Conservation (phyloP, 2,329 filamentous ascomycete species). For the Cladosporium velox region DNA sequence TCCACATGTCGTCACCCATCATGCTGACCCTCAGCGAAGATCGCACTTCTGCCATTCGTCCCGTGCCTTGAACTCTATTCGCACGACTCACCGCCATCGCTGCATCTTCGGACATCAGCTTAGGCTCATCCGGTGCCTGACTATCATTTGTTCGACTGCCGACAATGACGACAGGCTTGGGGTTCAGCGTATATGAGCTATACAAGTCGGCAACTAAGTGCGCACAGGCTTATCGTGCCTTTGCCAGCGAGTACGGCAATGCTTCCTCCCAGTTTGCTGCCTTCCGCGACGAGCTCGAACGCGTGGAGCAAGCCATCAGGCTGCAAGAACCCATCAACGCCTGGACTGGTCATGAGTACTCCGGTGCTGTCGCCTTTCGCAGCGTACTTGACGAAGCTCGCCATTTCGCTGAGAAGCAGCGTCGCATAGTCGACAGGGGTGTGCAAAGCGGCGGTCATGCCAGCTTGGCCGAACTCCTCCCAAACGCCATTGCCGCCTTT, state of each 20-base stretch:
- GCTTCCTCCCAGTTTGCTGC: constrained; percentile 18
- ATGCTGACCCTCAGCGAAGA: constrained; percentile 15
- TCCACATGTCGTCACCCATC: constrained; percentile 13
- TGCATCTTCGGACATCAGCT: constrained; percentile 5
- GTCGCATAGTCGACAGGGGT: constrained; percentile 18
- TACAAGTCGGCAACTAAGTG: constrained; percentile 18
- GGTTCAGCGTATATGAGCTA: constrained; percentile 19
- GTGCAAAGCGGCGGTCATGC: constrained; percentile 6
- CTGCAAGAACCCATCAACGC: constrained; percentile 21
- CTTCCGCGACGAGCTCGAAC: constrained; percentile 21
- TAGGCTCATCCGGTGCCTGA: constrained; percentile 5
- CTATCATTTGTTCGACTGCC: not conserved
- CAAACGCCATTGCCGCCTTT: constrained; percentile 17
- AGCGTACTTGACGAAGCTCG: constrained; percentile 15
- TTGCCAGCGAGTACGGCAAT: constrained; percentile 19
- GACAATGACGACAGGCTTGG: constrained; percentile 15
- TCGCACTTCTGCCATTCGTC: not conserved
- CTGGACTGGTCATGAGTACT: constrained; percentile 21
- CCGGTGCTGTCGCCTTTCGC: constrained; percentile 14
- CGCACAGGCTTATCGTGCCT: constrained; percentile 18
- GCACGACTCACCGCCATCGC: constrained; percentile 17
- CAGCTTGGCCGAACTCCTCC: constrained; percentile 9
- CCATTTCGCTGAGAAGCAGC: constrained; percentile 20
- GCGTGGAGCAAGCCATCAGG: constrained; percentile 19
- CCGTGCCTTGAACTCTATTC: constrained; percentile 7